Evolutionary conservation across 306 rosid species (phyloP), one percentile per base, ranked within the genome.

Genomic region (Castanopsis chinensis): DNA sequence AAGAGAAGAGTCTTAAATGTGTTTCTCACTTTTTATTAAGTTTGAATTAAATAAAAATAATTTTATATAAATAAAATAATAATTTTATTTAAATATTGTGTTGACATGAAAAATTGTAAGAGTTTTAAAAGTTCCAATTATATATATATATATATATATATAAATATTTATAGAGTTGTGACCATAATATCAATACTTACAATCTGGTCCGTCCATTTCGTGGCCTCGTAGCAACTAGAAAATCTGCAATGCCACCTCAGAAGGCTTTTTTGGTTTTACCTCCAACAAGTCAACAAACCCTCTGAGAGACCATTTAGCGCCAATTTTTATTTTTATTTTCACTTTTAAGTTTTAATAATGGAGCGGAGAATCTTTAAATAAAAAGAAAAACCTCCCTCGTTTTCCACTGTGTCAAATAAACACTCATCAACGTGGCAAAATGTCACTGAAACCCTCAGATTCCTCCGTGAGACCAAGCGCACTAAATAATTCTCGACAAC

Each of bases 221-320:
- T 17, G 28, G 12, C 13, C 5, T 60, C 58, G 7, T 12, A 28
- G 28, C 20, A 51, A 19, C 21, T 21, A 9, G 35, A 33, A 37
- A 77, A 14, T 32, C 18, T 52, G 54, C 73, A 4, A 51, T 27
- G 59, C 23, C 51, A 28, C 30, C 54, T 0, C 18, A 21, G 13
- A 20, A 57, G 1, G 15, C 53, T 3, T 49, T 18, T 19, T 58
- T n/a, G 20, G 13, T 33, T 19, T 57, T 37, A 19, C 69, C 69
- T 25, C 28, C 25, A 76, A 79, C 25, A 76, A 79, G 80, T 83
- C 84, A 80, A 79, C 88, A 75, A 84, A 23, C 71, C 14, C 33
- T 33, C 17, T 4, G 27, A 37, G 43, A 45, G 81, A 35, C 81
- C 69, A 73, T 87, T 87, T 89, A 89, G 91, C 93, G 91, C 91